These are phyloP conservation scores for Paxillus rubicundulus DNA, from an alignment of 768 basidiomycete species.

Conservation along the genomic window DNA sequence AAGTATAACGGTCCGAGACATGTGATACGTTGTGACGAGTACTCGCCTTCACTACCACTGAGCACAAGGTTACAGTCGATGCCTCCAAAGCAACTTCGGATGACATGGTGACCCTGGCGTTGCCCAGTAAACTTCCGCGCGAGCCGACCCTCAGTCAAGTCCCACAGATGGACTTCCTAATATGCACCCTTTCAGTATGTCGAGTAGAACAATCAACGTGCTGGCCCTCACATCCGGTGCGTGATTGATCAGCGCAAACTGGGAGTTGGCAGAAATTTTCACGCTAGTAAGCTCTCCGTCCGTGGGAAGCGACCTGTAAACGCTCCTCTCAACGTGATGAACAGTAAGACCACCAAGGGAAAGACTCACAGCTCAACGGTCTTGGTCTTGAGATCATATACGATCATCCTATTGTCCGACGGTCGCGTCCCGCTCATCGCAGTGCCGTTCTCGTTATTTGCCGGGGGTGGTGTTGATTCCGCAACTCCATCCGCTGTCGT, in stretches of 20 bases:
- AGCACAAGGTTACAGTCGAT: slow-evolving; percentile 84
- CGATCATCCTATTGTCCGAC: slow-evolving; percentile 63
- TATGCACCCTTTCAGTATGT: slow-evolving; percentile 11
- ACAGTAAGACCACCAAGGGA: slow-evolving; percentile 10
- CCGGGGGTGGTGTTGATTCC: slow-evolving; percentile 34
- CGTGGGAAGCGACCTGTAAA: slow-evolving; percentile 55
- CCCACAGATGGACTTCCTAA: slow-evolving; percentile 90
- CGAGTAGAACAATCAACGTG: background rate
- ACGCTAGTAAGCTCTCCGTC: slow-evolving; percentile 87
- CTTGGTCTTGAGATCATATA: slow-evolving; percentile 73
- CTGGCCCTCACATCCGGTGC: slow-evolving; percentile 70
- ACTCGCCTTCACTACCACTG: slow-evolving; percentile 91
- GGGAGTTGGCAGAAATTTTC: slow-evolving; percentile 81
- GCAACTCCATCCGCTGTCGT: slow-evolving; percentile 16
- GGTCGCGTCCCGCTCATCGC: slow-evolving; percentile 35
- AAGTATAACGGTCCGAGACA: slow-evolving; percentile 7
- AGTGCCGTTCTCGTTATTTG: slow-evolving; percentile 32
- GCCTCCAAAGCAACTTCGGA: slow-evolving; percentile 93
- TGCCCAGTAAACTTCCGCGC: slow-evolving; percentile 86
- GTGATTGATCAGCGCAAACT: slow-evolving; percentile 82
- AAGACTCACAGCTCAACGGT: slow-evolving; percentile 62
- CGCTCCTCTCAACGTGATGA: slow-evolving; percentile 5
- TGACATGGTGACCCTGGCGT: slow-evolving; percentile 77
- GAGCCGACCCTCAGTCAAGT: slow-evolving; percentile 65
- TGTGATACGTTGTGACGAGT: background rate